Conservation (phyloP, 208 protist genomes). For the Leishmania aethiopica region DNA sequence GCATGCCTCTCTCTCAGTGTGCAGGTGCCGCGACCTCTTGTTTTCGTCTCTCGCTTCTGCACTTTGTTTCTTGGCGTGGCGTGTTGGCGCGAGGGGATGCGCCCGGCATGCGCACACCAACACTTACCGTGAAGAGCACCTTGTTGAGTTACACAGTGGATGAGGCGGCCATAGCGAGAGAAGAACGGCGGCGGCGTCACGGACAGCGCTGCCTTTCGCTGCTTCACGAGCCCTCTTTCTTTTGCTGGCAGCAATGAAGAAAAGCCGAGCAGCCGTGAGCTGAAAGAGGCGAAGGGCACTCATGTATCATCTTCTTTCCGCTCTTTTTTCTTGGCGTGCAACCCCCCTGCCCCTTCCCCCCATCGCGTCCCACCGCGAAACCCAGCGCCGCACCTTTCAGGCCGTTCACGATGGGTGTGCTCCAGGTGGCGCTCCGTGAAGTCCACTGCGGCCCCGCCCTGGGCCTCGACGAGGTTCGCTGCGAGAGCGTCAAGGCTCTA, state of each 20-base stretch:
- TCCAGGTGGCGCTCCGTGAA: no score
- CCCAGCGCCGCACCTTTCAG: no score
- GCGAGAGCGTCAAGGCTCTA: not conserved
- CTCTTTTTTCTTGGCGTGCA: not conserved
- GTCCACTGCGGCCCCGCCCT: not conserved
- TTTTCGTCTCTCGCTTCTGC: not conserved
- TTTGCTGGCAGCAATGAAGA: not conserved
- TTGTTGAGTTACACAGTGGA: not conserved
- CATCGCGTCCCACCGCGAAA: no score
- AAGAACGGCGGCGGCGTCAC: not conserved
- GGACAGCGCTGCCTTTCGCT: not conserved
- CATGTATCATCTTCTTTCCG: not conserved
- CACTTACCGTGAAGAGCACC: not conserved
- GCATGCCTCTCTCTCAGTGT: not conserved
- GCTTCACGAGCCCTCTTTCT: not conserved
- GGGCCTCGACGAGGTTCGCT: not conserved
- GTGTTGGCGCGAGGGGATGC: not conserved
- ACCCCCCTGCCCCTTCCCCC: no score
- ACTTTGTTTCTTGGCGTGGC: not conserved
- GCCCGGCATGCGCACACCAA: not conserved
- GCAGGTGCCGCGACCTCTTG: not conserved
- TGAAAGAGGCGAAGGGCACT: not conserved
- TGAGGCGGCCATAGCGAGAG: not conserved
- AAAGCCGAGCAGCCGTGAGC: not conserved
- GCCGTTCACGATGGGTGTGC: no score